Base-by-base conservation (phyloP, 2,329 filamentous ascomycete species). In the Xylariaceae sp. region DNA sequence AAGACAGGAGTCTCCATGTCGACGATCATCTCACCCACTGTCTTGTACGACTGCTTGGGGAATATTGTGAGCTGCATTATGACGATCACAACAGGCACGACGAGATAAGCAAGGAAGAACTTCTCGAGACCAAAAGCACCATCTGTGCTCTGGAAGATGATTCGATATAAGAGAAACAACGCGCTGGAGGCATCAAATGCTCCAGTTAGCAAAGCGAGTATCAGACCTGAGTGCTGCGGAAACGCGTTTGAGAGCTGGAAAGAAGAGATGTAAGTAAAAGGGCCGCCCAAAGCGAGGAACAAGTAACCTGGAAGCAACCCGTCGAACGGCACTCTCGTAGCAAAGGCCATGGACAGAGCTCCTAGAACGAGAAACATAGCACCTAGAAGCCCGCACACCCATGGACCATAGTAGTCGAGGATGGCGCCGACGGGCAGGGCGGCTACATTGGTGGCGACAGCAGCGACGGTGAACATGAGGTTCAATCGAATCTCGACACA, bases 381-480 rank as follows among this genome's bases (percentile, higher is more conserved):
- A 40, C 86, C 89, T 45, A 85, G 76, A 19, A 90, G 72, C 3
- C 87, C 85, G 57, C 86, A 86, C 4, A 88, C 75, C 44, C 86
- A 79, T 12, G 91, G 91, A 1, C 91, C 91, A 60, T 80, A 91
- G 50, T 82, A 76, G 67, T 95, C 91, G 19, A 95, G 77, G 36
- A 95, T 85, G 3, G 88, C 87, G 37, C 91, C 91, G 10, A 95
- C 82, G 2, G 90, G 88, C 6, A 95, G 74, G 11, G 91, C 90
- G 33, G 83, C 88, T 11, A 95, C 85, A 59, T 95, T 95, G 32
- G 90, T 94, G 6, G 80, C 86, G 8, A 95, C 89, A 12, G 89
- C 90, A 11, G 90, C 90, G 33, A 90, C 78, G 5, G 89, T 94
- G 72, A 95, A 95, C 87, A 95, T 95, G 55, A 95, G 72, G 64